Evolutionary conservation across 1,139 yeast species (phyloP), one percentile per base, ranked within the genome.

Genomic region (Zygoascus sp.): DNA sequence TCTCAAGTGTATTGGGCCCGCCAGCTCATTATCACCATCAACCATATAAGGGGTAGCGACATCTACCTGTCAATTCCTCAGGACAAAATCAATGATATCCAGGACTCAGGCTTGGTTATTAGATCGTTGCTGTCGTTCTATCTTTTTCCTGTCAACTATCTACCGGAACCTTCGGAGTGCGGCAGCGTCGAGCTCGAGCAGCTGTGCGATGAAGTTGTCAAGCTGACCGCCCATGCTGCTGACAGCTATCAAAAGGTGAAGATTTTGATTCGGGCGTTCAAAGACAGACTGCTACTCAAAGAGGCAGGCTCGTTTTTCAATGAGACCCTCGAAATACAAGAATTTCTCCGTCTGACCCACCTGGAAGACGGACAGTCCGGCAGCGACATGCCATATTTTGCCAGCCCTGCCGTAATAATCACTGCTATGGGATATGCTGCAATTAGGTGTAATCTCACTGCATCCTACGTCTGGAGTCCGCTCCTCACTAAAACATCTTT

Each of bases 31-130:
- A 34, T 25, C 20, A 35, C 32, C 13, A 34, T 11, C 46, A 22
- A 46, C 49, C 32, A 37, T 49, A 10, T 40, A 28, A 8, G 38
- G 34, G 23, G 53, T 49, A 15, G 37, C 28, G 21, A 37, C 13
- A 10, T 15, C 45, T 50, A 30, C 32, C 21, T 37, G 39, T 58
- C 19, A 16, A 21, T 16, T 48, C 55, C 52, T 42, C 38, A 23
- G 20, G 47, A 13, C 34, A 23, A 53, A 48, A 21, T 34, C n/a
- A 4, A 20, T n/a, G 2, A 44, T 49, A 27, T 44, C 46, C 5
- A 32, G 17, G 20, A 38, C 5, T 35, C 50, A 13, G 53, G 53
- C 16, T 19, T 35, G 9, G 42, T 53, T 2, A 51, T 48, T 16
- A 20, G 39, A 46, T 19, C 34, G 48, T 32, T 48, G 22, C 19